Evolutionary conservation across 768 basidiomycete species (phyloP).

Genomic region (Cystofilobasidium ferigula): DNA sequence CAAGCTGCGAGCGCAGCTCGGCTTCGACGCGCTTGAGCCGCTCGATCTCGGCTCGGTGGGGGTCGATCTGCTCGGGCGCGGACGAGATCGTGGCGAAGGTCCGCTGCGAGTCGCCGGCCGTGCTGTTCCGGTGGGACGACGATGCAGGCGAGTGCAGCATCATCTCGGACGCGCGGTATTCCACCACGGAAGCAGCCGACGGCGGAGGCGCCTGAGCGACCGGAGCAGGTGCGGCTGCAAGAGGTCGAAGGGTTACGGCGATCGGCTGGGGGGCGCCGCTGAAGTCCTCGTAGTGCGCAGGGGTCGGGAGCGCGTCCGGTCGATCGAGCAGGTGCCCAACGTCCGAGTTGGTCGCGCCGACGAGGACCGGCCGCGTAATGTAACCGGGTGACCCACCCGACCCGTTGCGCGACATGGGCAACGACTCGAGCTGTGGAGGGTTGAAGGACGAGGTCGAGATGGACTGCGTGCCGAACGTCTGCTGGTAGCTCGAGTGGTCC

Average conservation of each 20-base stretch:
- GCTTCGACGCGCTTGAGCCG: neutral
- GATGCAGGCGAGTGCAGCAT: neutral
- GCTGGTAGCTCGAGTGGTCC: neutral
- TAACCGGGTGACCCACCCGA: neutral
- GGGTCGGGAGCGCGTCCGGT: neutral
- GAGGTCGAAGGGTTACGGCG: neutral
- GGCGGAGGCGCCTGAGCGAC: no score
- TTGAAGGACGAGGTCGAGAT: neutral
- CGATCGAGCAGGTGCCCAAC: neutral
- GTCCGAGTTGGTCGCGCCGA: neutral
- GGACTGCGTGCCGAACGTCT: neutral
- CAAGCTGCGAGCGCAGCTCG: constrained; percentile 4
- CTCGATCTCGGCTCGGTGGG: neutral
- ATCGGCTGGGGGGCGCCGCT: neutral
- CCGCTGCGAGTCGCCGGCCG: neutral
- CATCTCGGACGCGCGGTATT: neutral
- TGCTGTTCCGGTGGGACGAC: neutral
- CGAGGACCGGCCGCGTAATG: constrained; percentile 11
- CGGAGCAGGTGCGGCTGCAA: neutral
- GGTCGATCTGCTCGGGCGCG: neutral
- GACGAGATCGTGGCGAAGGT: neutral
- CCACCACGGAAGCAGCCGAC: no score
- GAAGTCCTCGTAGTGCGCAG: neutral
- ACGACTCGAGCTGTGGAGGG: neutral
- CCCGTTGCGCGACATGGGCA: neutral